phyloP scores from a whole-genome alignment of 2,329 filamentous ascomycete genomes.

The Exophiala aquamarina region DNA sequence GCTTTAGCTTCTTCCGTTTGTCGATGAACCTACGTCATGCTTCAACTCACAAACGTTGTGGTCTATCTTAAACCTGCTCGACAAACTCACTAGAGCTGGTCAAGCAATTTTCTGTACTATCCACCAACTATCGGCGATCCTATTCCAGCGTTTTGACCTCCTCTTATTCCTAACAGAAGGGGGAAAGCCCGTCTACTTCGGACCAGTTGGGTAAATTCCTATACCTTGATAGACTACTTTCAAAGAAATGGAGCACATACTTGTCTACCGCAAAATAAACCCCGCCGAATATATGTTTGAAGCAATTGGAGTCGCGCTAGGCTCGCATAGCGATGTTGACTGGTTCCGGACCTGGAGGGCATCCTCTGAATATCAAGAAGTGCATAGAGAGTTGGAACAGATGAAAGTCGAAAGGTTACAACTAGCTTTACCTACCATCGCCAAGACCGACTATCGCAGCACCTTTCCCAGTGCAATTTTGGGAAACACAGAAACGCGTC shows the following conservation, averaged over 20 bases:
- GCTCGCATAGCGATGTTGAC: slow-evolving; percentile 62
- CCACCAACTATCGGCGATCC: slow-evolving; percentile 88
- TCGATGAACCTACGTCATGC: slow-evolving; percentile 95
- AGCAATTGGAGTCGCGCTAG: slow-evolving; percentile 59
- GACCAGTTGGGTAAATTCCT: slow-evolving; percentile 62
- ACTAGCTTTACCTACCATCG: slow-evolving; percentile 39
- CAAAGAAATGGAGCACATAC: slow-evolving; percentile 59
- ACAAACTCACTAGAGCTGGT: slow-evolving; percentile 83
- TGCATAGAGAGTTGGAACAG: slow-evolving; percentile 56
- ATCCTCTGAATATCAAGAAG: slow-evolving; percentile 55
- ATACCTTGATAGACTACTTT: slow-evolving; percentile 62
- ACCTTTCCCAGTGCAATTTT: slow-evolving; percentile 65
- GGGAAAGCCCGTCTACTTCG: slow-evolving; percentile 68
- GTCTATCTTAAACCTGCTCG: slow-evolving; percentile 82
- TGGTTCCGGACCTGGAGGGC: slow-evolving; percentile 64
- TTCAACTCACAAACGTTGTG: slow-evolving; percentile 90
- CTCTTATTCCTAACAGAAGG: slow-evolving; percentile 64
- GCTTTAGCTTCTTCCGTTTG: slow-evolving; percentile 80
- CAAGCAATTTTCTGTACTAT: slow-evolving; percentile 96
- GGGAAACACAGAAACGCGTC: slow-evolving; percentile 65
- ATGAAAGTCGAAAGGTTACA: slow-evolving; percentile 75
- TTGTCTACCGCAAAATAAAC: slow-evolving; percentile 63
- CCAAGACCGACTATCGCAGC: slow-evolving; percentile 60
- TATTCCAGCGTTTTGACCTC: slow-evolving; percentile 80
- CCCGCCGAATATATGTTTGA: slow-evolving; percentile 74